These are phyloP conservation scores for Boletus semigastroideus DNA, from an alignment of 1,284 basidiomycete genomes.

Conservation along the genomic window DNA sequence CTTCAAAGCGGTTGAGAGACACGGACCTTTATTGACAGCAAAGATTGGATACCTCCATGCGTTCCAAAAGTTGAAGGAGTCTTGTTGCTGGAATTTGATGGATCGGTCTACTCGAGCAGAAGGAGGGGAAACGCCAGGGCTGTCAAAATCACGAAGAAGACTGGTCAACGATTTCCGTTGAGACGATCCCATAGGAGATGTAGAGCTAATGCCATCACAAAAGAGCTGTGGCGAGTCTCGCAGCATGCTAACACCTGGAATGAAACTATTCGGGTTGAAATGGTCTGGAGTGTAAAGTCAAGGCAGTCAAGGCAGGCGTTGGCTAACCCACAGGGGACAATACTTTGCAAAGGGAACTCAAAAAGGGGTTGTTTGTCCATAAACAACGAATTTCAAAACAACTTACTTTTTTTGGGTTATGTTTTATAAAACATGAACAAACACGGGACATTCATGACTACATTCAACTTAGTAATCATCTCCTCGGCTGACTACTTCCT, in stretches of 20 bases:
- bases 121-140: constrained; percentile 63
- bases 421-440: constrained; percentile 3
- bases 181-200: constrained; percentile 16
- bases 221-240: constrained; percentile 26
- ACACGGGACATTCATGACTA: constrained; percentile 2
- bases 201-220: constrained; percentile 10
- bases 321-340: background rate
- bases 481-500: constrained; percentile 94
- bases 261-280: background rate
- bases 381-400: background rate
- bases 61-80: constrained; percentile 61
- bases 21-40: constrained; percentile 63
- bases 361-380: background rate
- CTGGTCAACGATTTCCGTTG: constrained; percentile 21
- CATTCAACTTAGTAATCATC: constrained; percentile 72
- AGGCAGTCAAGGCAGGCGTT: background rate
- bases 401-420: constrained; percentile 25
- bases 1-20: background rate
- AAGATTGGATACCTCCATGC: constrained; percentile 68
- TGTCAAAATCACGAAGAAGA: constrained; percentile 60
- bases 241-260: constrained; percentile 18
- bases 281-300: background rate
- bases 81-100: constrained; percentile 53
- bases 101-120: constrained; percentile 68
- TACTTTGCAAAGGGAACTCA: background rate